Evolutionary conservation across 2,329 filamentous ascomycete genomes (phyloP).

Genomic region (Stenocarpella maydis): DNA sequence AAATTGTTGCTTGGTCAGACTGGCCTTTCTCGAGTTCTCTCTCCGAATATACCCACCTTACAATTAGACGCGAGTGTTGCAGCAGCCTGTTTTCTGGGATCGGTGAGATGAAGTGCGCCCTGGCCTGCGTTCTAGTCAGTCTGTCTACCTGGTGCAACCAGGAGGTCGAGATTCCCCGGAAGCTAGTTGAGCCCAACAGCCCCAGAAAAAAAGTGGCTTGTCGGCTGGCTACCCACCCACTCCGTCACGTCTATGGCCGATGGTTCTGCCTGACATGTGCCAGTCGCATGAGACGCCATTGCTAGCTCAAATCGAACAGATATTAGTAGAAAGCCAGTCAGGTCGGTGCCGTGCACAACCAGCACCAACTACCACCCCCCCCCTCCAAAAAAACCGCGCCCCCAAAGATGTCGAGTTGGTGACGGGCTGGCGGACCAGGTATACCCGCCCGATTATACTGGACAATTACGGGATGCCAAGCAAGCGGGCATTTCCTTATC

Average conservation of each 20-base stretch:
- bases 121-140: background rate
- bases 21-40: background rate
- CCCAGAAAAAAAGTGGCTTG: background rate
- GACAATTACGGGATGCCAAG: conserved; percentile 26
- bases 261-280: background rate
- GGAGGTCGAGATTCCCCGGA: background rate
- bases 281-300: background rate
- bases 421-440: background rate
- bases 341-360: background rate
- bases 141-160: background rate
- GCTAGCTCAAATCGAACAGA: background rate
- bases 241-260: too few relatives aligned
- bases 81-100: background rate
- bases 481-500: conserved; percentile 6
- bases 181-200: too few relatives aligned
- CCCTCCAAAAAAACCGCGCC: too few relatives aligned
- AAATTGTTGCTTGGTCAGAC: background rate
- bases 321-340: background rate
- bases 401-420: background rate
- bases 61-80: background rate
- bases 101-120: background rate
- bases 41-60: conserved; percentile 25
- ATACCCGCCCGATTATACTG: background rate
- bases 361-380: too few relatives aligned
- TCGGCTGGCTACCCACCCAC: background rate